Percentiles rank a stretch among this genome's conserved stretches.
These are phyloP conservation scores for Monilinia fructicola DNA, from an alignment of 2,329 filamentous ascomycete species.

Conservation along the genomic window DNA sequence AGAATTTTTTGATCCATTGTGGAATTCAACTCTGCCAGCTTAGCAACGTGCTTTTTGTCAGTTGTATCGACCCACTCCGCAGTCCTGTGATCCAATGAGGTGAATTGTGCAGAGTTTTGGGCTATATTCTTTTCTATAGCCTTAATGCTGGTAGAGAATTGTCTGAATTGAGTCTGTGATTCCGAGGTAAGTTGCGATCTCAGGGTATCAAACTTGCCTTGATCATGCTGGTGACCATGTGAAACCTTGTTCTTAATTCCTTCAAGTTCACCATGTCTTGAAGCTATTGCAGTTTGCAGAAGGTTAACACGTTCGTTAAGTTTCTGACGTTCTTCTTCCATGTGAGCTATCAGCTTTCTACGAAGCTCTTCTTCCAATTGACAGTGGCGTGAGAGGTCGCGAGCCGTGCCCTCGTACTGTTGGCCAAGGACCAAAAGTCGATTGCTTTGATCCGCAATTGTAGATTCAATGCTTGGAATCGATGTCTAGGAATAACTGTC, in stretches of 20 bases:
- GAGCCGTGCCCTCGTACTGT: background rate
- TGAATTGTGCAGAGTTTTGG: slow-evolving; percentile 14
- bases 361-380: background rate
- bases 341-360: slow-evolving; percentile 3
- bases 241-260: background rate
- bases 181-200: slow-evolving; percentile 9
- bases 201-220: background rate
- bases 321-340: slow-evolving; percentile 2
- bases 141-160: slow-evolving; percentile 7
- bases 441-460: slow-evolving; percentile 1
- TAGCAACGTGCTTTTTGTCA: background rate
- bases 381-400: slow-evolving; percentile 13
- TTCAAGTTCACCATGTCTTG: slow-evolving; percentile 2
- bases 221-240: background rate
- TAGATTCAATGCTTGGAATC: slow-evolving; percentile 6
- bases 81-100: slow-evolving; percentile 18
- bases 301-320: background rate
- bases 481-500: background rate
- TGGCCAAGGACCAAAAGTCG: background rate
- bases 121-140: background rate
- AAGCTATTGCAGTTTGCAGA: slow-evolving; percentile 12
- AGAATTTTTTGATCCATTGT: background rate
- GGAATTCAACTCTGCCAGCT: slow-evolving; percentile 2
- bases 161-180: background rate
- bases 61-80: slow-evolving; percentile 15